Evolutionary conservation across 2,329 filamentous ascomycete genomes (phyloP), one percentile per base, ranked within the genome.

Genomic region (Ophiostoma australiae): DNA sequence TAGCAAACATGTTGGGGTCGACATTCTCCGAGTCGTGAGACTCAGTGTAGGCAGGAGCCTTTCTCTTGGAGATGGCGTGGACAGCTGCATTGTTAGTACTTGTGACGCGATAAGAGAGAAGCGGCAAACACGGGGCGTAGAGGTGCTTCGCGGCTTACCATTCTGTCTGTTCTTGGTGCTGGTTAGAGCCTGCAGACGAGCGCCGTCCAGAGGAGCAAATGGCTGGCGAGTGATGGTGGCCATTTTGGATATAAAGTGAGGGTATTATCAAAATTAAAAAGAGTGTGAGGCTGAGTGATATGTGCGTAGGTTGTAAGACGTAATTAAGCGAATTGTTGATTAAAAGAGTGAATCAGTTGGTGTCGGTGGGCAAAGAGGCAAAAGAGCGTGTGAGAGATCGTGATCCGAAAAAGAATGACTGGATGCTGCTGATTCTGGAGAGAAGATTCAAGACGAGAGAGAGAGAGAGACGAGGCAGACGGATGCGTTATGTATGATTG

Each of bases 141-240:
- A 48, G 17, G 3, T 8, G 48, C 52, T 58, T 65, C 8, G 17
- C 31, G 71, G 83, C 85, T 75, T 85, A 90, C 88, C 85, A 83
- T 90, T 90, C 78, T 94, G 91, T 79, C 89, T 85, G 80, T 94
- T 94, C 84, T 93, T 94, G 69, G 90, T 81, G 80, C 88, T 92
- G 35, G 89, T 89, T 76, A 94, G 82, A 74, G 84, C 87, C 79
- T 92, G 90, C 35, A 94, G 84, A 75, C 91, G 87, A 71, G 88
- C 82, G 75, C 84, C 85, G 78, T 91, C 87, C 70, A 94, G 84
- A 68, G 89, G 89, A 78, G 89, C 91, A 79, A 94, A 93, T 6
- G 91, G 91, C 80, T 92, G 90, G 77, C 91, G 87, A 73, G 84
- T 81, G 73, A 85, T 76, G 75, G 85, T 79, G 78, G 86, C 84